phyloP scores from a whole-genome alignment of 2,329 filamentous ascomycete species.

The Fusarium floridanum region DNA sequence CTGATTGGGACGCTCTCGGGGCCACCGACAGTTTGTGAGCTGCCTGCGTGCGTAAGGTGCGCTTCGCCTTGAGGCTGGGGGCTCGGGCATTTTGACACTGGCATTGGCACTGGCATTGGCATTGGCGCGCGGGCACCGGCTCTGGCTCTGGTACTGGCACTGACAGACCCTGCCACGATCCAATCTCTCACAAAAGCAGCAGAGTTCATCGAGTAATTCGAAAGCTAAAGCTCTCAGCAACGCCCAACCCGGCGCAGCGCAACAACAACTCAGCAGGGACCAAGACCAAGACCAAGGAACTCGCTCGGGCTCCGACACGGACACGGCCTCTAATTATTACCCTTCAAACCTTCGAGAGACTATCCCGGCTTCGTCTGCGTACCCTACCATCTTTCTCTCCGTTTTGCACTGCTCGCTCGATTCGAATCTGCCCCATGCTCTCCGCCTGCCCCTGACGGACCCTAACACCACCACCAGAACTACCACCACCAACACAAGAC shows the following conservation, averaged over 20 bases:
- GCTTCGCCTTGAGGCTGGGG: slow-evolving; percentile 27
- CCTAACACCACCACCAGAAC: slow-evolving; percentile 19
- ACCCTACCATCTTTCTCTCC: neutral
- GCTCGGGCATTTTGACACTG: slow-evolving; percentile 35
- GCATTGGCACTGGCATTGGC: slow-evolving; percentile 17
- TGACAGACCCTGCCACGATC: slow-evolving; percentile 25
- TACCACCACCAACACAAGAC: slow-evolving; percentile 6
- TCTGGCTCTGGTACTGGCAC: neutral
- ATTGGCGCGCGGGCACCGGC: slow-evolving; percentile 2
- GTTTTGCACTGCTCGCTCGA: slow-evolving; percentile 7
- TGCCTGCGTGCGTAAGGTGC: neutral
- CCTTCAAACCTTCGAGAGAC: slow-evolving; percentile 22
- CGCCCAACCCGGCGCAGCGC: slow-evolving; percentile 12
- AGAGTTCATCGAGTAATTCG: slow-evolving; percentile 21
- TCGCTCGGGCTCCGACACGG: slow-evolving; percentile 24
- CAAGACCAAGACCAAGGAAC: slow-evolving; percentile 7
- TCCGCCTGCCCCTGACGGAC: slow-evolving; percentile 23
- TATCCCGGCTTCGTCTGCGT: neutral
- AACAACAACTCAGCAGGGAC: slow-evolving; percentile 28
- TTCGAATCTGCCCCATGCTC: slow-evolving; percentile 21
- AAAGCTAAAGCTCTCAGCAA: slow-evolving; percentile 31
- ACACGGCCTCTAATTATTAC: slow-evolving; percentile 24
- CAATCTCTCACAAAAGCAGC: slow-evolving; percentile 1
- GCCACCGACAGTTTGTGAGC: slow-evolving; percentile 34
- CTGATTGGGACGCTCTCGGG: slow-evolving; percentile 37